Evolutionary conservation across 2,329 filamentous ascomycete species (phyloP), one percentile per base, ranked within the genome.

Genomic region (Grosmannia clavigera): DNA sequence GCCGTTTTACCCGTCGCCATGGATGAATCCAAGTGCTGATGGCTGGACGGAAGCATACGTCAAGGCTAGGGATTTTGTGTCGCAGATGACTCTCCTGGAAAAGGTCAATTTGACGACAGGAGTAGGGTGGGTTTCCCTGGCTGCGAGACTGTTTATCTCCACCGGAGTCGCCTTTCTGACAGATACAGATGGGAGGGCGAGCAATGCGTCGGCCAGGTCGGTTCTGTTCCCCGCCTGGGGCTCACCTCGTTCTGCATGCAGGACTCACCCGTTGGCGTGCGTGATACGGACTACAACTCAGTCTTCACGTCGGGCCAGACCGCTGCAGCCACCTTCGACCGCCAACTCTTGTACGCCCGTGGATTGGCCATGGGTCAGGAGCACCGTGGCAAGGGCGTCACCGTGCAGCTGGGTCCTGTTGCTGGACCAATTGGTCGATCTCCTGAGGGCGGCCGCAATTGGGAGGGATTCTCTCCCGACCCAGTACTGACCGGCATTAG

Each of bases 91-190:
- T 0, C 78, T 96, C 43, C 70, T 84, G 12, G 92, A 96, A 72
- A 96, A 96, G 76, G 90, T 97, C 72, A 97, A 97, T 72, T 72
- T 99, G 64, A 97, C 92, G 3, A 96, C 92, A 0, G 92, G 92
- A 71, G 82, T 87, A 64, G 91, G 91, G 82, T 92, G 74, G 71
- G 84, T 74, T 25, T 7, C 4, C 16, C 27, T 53, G 35, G 5
- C 10, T 25, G 6, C 19, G 5, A 46, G 43, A 7, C 11, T 10
- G 50, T 53, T 6, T 14, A 7, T 16, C 5, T 50, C 27, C 40
- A 10, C 35, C 6, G 19, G 7, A 16, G 3, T 14, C 11, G 25
- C 19, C 25, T 10, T 50, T 33, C 46, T 63, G 43, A 46, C 25
- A 38, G 19, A 19, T 1, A 0, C 9, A 22, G 51, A 84, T 90